Evolutionary conservation across 2,329 filamentous ascomycete genomes (phyloP).

Genomic region (Aspergillus awamori): DNA sequence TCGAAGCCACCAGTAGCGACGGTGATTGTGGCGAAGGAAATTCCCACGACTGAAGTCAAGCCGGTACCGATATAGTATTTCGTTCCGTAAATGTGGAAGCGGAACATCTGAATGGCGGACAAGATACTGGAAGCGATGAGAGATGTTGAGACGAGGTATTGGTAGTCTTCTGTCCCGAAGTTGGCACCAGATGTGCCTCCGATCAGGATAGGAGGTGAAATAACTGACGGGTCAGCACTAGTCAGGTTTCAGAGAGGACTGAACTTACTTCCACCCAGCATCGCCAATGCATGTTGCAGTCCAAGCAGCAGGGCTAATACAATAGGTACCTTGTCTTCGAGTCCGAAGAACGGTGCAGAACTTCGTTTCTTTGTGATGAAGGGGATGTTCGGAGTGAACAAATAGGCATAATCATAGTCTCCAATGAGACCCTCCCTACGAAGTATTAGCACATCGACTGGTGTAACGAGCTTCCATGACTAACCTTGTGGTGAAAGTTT

Average conservation of each 20-base stretch:
- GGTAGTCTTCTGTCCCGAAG: slow-evolving; percentile 55
- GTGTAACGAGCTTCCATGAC: background rate
- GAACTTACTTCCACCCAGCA: slow-evolving; percentile 57
- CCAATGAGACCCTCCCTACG: slow-evolving; percentile 73
- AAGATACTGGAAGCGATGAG: slow-evolving; percentile 69
- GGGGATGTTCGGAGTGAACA: slow-evolving; percentile 80
- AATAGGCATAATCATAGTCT: slow-evolving; percentile 85
- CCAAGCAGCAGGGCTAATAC: slow-evolving; percentile 68
- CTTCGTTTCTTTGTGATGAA: slow-evolving; percentile 69
- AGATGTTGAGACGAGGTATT: slow-evolving; percentile 70
- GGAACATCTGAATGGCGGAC: slow-evolving; percentile 67
- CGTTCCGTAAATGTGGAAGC: slow-evolving; percentile 64
- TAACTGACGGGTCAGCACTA: slow-evolving; percentile 45
- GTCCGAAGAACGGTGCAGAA: slow-evolving; percentile 70
- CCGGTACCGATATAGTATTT: slow-evolving; percentile 68
- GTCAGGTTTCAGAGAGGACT: background rate
- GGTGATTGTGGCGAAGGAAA: slow-evolving; percentile 68
- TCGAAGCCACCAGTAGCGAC: slow-evolving; percentile 63
- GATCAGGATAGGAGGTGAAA: slow-evolving; percentile 67
- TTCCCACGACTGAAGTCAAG: slow-evolving; percentile 68
- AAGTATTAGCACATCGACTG: background rate
- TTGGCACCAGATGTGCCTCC: slow-evolving; percentile 59
- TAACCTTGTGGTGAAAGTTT: slow-evolving; percentile 48
- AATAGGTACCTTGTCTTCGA: slow-evolving; percentile 69
- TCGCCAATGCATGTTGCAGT: slow-evolving; percentile 70